Evolutionary conservation across 1,284 basidiomycete genomes (phyloP).

Genomic region (Ganoderma sinense): DNA sequence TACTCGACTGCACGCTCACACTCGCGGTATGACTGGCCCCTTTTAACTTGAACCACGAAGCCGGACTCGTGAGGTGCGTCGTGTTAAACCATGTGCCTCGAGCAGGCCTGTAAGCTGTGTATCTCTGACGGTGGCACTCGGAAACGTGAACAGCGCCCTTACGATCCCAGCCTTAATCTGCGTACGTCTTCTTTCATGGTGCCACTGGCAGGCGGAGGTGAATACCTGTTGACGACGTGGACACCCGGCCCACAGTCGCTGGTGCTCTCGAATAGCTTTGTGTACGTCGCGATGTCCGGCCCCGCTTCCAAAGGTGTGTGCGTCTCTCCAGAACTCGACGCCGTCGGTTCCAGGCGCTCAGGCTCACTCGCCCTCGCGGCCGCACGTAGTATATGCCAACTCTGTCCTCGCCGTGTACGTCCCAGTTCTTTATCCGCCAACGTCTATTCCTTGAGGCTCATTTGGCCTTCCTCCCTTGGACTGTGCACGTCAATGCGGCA

Average conservation of each 20-base stretch:
- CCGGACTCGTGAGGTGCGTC: background rate
- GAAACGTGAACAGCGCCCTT: background rate
- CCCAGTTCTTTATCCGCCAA: too few species aligned
- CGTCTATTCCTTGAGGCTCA: too few species aligned
- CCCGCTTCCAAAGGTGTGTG: background rate
- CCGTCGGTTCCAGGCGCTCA: background rate
- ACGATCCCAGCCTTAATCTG: background rate
- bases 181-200: background rate
- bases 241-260: background rate
- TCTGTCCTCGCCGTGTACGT: conserved; percentile 6
- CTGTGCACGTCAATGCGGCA: too few species aligned
- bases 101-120: too few species aligned
- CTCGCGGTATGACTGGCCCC: too few species aligned
- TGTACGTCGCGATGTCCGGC: background rate
- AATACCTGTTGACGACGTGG: background rate
- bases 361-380: background rate
- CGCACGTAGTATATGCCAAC: background rate
- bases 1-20: background rate
- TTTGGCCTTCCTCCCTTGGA: too few species aligned
- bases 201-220: background rate
- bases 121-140: background rate
- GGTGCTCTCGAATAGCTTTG: background rate
- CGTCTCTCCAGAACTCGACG: background rate
- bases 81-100: too few species aligned
- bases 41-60: too few species aligned